Conservation (phyloP, 2,329 filamentous ascomycete species). For the Aureobasidium sp. region DNA sequence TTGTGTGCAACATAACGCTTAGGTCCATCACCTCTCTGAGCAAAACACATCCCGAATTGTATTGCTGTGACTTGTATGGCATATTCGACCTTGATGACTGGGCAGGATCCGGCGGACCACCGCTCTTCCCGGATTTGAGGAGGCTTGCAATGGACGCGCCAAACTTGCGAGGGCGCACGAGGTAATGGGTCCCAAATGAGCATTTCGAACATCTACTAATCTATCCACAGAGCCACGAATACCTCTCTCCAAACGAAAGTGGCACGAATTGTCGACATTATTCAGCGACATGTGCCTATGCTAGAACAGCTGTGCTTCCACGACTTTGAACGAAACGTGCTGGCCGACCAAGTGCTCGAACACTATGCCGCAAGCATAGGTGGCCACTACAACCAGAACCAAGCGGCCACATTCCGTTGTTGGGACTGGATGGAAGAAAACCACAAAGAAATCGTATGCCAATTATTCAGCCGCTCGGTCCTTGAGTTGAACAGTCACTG, state of each 20-base stretch:
- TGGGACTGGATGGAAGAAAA: slow-evolving; percentile 4
- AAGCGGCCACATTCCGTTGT: background rate
- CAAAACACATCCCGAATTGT: background rate
- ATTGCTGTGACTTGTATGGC: slow-evolving; percentile 1
- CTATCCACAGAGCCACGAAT: background rate
- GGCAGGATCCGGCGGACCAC: background rate
- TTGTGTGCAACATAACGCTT: background rate
- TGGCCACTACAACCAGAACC: background rate
- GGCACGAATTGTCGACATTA: background rate
- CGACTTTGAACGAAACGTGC: background rate
- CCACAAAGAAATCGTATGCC: background rate
- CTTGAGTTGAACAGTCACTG: background rate
- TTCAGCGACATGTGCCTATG: background rate
- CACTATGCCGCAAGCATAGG: background rate
- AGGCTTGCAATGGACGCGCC: background rate
- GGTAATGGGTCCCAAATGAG: background rate
- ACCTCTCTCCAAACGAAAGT: background rate
- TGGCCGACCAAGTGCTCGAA: background rate
- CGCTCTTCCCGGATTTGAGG: background rate
- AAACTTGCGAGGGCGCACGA: background rate
- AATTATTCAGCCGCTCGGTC: background rate
- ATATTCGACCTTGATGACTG: background rate
- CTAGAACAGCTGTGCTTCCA: background rate
- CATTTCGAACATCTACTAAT: background rate
- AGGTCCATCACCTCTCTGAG: background rate